Evolutionary conservation across 495 filamentous ascomycete species (phyloP).

Genomic region (Gamarada debralockiae): DNA sequence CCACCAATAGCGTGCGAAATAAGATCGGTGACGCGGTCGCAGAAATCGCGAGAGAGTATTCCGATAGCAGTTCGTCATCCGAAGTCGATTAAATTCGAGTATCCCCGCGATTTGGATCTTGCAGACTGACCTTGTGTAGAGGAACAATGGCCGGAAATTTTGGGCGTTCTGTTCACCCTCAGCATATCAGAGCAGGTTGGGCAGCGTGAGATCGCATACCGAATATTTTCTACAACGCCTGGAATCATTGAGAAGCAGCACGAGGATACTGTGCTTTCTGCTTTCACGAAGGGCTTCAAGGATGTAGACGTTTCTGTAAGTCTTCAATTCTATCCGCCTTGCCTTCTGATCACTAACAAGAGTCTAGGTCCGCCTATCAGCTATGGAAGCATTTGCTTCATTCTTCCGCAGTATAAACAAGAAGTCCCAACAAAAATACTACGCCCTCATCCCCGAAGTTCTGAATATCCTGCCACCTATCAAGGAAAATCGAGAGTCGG

Average conservation of each 20-base stretch:
- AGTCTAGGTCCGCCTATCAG: conserved; percentile 72
- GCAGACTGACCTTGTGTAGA: conserved; percentile 41
- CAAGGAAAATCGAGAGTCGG: conserved; percentile 83
- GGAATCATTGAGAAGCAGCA: conserved; percentile 96
- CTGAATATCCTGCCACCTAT: conserved; percentile 91
- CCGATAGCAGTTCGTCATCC: conserved; percentile 71
- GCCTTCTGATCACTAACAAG: conserved; percentile 1
- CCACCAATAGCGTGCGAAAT: conserved; percentile 69
- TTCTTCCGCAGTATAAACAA: conserved; percentile 90
- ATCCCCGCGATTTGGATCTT: neutral
- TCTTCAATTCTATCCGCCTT: neutral
- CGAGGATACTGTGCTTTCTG: conserved; percentile 74
- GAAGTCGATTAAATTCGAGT: neutral
- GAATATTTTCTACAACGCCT: conserved; percentile 92
- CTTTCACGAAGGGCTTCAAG: conserved; percentile 88
- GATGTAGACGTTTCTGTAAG: conserved; percentile 77
- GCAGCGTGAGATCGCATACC: conserved; percentile 84
- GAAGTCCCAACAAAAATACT: conserved; percentile 84
- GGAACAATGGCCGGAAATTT: conserved; percentile 86
- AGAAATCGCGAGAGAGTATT: conserved; percentile 90
- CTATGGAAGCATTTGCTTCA: conserved; percentile 93
- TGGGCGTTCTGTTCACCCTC: conserved; percentile 77
- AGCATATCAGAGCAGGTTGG: conserved; percentile 79
- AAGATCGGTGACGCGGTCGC: conserved; percentile 97
- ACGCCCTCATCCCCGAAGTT: conserved; percentile 76